A percentile compares a stretch with the other conserved stretches of the same genome.
Evolutionary conservation across 306 rosid genomes (phyloP).

Genomic region (Dicorynia guianensis): DNA sequence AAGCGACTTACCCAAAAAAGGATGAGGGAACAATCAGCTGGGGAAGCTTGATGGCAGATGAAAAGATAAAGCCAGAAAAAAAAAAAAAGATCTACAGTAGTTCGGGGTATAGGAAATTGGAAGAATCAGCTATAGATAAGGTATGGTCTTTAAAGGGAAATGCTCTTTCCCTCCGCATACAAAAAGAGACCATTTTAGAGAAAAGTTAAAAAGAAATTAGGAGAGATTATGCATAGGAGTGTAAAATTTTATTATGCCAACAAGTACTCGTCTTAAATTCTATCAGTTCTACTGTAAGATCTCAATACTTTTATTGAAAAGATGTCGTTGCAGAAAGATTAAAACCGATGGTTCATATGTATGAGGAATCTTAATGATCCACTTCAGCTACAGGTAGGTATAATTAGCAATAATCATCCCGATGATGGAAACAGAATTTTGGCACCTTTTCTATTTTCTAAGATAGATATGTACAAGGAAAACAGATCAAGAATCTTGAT

Average conservation of each 20-base stretch:
- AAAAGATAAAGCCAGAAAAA: background rate
- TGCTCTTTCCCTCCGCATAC: too few species aligned
- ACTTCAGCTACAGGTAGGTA: background rate
- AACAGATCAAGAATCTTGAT: slow-evolving; percentile 21
- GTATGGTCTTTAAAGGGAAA: too few species aligned
- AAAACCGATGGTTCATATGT: background rate
- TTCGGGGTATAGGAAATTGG: background rate
- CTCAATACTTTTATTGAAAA: background rate
- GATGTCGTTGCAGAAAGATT: background rate
- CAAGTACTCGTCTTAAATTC: too few species aligned
- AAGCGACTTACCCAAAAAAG: background rate
- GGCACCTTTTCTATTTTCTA: slow-evolving; percentile 31
- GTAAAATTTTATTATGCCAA: too few species aligned
- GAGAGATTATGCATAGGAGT: too few species aligned
- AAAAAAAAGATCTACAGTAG: too few species aligned
- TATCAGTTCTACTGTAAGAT: background rate
- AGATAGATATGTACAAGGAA: background rate
- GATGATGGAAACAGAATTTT: slow-evolving; percentile 9
- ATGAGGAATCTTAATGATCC: slow-evolving; percentile 17
- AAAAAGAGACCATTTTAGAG: too few species aligned
- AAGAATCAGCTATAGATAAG: too few species aligned
- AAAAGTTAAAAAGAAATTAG: too few species aligned
- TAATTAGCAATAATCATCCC: background rate
- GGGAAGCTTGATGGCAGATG: background rate
- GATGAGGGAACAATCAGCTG: background rate